Evolutionary conservation across 495 filamentous ascomycete species (phyloP).

Genomic region (Patellaria atrata): DNA sequence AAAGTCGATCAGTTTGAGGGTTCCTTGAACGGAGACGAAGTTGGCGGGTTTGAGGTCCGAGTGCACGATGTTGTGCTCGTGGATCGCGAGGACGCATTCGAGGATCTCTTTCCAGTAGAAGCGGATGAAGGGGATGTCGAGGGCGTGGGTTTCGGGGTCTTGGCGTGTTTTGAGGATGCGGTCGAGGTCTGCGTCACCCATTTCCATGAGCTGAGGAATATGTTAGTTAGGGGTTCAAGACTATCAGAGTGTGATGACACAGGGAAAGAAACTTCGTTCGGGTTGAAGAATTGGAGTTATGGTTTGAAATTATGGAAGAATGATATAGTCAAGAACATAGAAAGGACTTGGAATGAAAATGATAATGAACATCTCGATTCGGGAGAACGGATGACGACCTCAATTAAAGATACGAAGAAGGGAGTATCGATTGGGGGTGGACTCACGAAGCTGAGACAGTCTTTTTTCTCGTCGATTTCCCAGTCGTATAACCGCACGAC

Average conservation of each 20-base stretch:
- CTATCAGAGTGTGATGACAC: conserved; percentile 2
- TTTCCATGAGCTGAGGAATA: conserved; percentile 67
- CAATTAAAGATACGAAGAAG: too few species aligned
- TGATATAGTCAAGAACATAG: too few species aligned
- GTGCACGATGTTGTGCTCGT: conserved; percentile 81
- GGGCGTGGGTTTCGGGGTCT: conserved; percentile 46
- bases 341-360: too few species aligned
- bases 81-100: conserved; percentile 80
- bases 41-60: conserved; percentile 91
- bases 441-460: conserved; percentile 67
- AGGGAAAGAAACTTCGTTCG: too few species aligned
- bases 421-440: too few species aligned
- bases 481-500: conserved; percentile 85
- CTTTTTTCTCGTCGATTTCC: conserved; percentile 81
- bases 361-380: too few species aligned
- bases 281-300: too few species aligned
- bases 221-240: conserved; percentile 3
- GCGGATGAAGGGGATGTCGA: conserved; percentile 83
- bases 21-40: conserved; percentile 33
- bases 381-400: too few species aligned
- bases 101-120: conserved; percentile 99
- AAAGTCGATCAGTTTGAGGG: conserved; percentile 44
- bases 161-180: conserved; percentile 63
- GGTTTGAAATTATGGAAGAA: too few species aligned
- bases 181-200: conserved; percentile 88